These are phyloP conservation scores for Zymoseptoria tritici DNA, from an alignment of 2,329 filamentous ascomycete species.

Conservation along the genomic window DNA sequence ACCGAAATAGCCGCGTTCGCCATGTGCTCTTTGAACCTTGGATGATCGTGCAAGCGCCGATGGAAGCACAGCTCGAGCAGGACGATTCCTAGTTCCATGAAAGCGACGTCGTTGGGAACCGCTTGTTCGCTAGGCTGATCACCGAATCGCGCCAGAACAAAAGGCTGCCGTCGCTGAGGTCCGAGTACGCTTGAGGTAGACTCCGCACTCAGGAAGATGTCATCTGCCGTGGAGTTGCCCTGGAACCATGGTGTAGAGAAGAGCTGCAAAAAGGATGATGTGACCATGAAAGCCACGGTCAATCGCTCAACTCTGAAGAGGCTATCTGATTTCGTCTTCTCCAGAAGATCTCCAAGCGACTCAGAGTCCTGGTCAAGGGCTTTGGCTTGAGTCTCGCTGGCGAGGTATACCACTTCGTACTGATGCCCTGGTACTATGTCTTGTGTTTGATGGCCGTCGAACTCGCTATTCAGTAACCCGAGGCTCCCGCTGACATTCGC, in stretches of 20 bases:
- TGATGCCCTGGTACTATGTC: not conserved
- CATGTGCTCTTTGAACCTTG: conserved; percentile 2
- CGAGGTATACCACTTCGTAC: conserved; percentile 1
- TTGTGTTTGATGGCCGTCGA: not conserved
- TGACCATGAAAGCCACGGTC: conserved; percentile 19
- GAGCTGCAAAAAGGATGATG: conserved; percentile 23
- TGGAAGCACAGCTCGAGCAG: conserved; percentile 15
- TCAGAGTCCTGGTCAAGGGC: not conserved
- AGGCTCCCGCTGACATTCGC: not conserved
- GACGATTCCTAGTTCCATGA: conserved; percentile 8
- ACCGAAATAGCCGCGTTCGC: conserved; percentile 1
- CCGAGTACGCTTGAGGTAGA: not conserved
- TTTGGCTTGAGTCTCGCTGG: not conserved
- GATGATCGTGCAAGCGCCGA: conserved; percentile 5
- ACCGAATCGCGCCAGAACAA: not conserved
- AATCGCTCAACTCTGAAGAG: conserved; percentile 22
- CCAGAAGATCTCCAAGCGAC: conserved; percentile 5
- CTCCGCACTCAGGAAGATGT: not conserved
- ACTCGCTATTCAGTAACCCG: not conserved
- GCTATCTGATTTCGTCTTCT: not conserved
- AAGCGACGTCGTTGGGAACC: not conserved
- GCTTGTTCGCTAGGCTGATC: too few species aligned
- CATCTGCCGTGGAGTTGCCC: not conserved
- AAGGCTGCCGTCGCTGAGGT: not conserved
- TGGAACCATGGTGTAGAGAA: conserved; percentile 23